A percentile compares a stretch with the other conserved stretches of the same genome.
These are phyloP conservation scores for Paracamarosporium sp. DNA, from an alignment of 2,329 filamentous ascomycete species.

Conservation along the genomic window DNA sequence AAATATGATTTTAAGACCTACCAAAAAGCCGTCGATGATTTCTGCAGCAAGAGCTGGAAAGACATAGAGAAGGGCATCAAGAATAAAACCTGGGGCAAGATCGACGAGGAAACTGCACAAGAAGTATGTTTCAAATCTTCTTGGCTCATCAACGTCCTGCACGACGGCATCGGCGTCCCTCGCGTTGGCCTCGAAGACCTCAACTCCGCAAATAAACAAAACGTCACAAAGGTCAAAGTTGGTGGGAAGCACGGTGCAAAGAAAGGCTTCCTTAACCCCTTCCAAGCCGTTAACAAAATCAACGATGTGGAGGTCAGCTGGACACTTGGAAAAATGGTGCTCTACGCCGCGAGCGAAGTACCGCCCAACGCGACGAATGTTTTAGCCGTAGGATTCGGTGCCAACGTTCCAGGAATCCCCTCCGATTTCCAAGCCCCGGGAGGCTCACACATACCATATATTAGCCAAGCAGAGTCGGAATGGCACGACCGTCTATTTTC, in stretches of 20 bases:
- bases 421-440: constrained; percentile 85
- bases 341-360: constrained; percentile 91
- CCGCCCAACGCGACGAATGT: constrained; percentile 64
- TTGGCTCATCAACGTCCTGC: constrained; percentile 95
- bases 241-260: constrained; percentile 64
- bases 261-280: constrained; percentile 80
- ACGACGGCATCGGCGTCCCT: constrained; percentile 94
- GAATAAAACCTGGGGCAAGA: constrained; percentile 72
- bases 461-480: constrained; percentile 54
- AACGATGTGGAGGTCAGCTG: constrained; percentile 92
- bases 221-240: constrained; percentile 74
- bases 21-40: constrained; percentile 81
- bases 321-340: constrained; percentile 95
- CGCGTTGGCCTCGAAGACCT: constrained; percentile 77
- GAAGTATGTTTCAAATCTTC: constrained; percentile 98
- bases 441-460: constrained; percentile 54
- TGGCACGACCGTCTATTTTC: constrained; percentile 69
- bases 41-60: constrained; percentile 84
- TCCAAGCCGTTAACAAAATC: constrained; percentile 93
- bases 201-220: constrained; percentile 68
- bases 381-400: constrained; percentile 90
- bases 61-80: constrained; percentile 72
- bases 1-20: constrained; percentile 92
- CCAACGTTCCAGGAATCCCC: constrained; percentile 73
- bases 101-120: constrained; percentile 74